A percentile compares a stretch with the other conserved stretches of the same genome.
Conservation (phyloP, 805 yeast species). For the Candida oleophila region DNA sequence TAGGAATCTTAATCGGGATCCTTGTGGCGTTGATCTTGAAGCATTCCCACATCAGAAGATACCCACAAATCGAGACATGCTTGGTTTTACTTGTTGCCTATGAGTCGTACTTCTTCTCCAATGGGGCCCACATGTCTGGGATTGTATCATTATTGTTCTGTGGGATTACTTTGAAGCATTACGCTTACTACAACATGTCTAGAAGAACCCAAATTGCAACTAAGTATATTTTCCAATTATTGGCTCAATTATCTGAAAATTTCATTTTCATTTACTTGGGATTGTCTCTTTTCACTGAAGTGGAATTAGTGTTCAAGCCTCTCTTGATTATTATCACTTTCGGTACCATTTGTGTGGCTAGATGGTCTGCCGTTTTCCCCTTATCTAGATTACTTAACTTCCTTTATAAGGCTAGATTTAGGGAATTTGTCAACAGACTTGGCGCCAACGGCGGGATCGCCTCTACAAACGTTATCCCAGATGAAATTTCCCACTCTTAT, state of each 20-base stretch:
- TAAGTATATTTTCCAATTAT: conserved; percentile 87
- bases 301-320: conserved; percentile 92
- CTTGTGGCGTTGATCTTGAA: conserved; percentile 86
- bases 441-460: conserved; percentile 39
- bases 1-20: conserved; percentile 86
- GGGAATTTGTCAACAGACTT: conserved; percentile 30
- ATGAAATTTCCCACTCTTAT: conserved; percentile 91
- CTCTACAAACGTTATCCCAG: conserved; percentile 46
- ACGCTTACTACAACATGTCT: conserved; percentile 97
- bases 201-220: conserved; percentile 95
- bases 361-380: conserved; percentile 98
- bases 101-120: conserved; percentile 94
- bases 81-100: conserved; percentile 86
- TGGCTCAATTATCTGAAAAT: conserved; percentile 95
- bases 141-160: conserved; percentile 92
- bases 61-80: conserved; percentile 97
- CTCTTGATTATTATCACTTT: conserved; percentile 86
- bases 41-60: conserved; percentile 88
- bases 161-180: conserved; percentile 95
- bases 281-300: conserved; percentile 91
- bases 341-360: conserved; percentile 84
- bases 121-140: conserved; percentile 99
- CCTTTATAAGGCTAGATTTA: conserved; percentile 60
- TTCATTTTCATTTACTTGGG: conserved; percentile 96
- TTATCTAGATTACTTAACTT: conserved; percentile 81